A percentile compares a stretch with the other conserved stretches of the same genome.
phyloP scores from a whole-genome alignment of 345 rosid genomes.

The Lenwebbia sp. region DNA sequence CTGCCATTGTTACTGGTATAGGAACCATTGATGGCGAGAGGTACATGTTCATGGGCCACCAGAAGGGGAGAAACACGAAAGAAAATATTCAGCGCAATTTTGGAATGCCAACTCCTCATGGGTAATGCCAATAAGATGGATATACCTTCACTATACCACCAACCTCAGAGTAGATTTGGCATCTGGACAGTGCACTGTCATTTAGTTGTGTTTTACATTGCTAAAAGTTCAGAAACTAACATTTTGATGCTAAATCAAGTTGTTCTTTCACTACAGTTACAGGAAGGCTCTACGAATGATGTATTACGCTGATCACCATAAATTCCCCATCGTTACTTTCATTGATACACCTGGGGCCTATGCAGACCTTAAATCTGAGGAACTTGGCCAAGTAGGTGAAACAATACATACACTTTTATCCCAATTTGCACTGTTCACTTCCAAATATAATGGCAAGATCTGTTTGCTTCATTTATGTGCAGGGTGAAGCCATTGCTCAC shows the following conservation, averaged over 20 bases:
- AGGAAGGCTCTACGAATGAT: constrained; percentile 22
- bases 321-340: constrained; percentile 25
- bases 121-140: constrained; percentile 22
- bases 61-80: constrained; percentile 98
- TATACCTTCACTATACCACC: not conserved
- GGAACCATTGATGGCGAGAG: constrained; percentile 83
- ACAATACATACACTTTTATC: not conserved
- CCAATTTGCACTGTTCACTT: not conserved
- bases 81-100: constrained; percentile 90
- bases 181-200: not conserved
- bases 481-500: constrained; percentile 98
- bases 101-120: constrained; percentile 99
- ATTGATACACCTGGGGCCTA: constrained; percentile 35
- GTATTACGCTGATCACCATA: constrained; percentile 27
- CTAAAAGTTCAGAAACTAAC: not conserved
- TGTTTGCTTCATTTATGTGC: constrained; percentile 2
- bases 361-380: constrained; percentile 35
- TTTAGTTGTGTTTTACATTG: not conserved
- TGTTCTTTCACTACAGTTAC: constrained; percentile 4
- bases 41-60: constrained; percentile 96
- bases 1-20: constrained; percentile 92
- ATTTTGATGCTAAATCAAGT: not conserved
- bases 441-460: not conserved
- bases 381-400: constrained; percentile 25
- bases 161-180: not conserved